These are phyloP conservation scores for Hypoxylon sp. DNA, from an alignment of 2,329 filamentous ascomycete species.

Conservation along the genomic window DNA sequence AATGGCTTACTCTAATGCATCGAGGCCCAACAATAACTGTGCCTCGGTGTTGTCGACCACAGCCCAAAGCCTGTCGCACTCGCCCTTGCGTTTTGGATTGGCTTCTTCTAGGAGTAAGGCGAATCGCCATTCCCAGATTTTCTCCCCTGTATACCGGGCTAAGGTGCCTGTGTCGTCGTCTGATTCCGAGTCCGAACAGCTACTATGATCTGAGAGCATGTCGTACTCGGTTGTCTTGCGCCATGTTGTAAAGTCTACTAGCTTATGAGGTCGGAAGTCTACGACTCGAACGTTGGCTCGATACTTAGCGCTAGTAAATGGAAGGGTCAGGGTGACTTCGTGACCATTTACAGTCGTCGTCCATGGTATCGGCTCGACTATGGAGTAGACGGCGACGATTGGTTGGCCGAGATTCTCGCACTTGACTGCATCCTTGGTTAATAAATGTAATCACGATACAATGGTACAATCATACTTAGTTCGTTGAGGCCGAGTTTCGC, in stretches of 20 bases:
- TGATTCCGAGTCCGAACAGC: slow-evolving; percentile 53
- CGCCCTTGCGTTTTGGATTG: slow-evolving; percentile 54
- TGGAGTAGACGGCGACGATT: slow-evolving; percentile 56
- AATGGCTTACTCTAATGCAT: slow-evolving; percentile 61
- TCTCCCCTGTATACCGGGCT: slow-evolving; percentile 48
- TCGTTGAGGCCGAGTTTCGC: slow-evolving; percentile 54
- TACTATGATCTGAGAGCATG: slow-evolving; percentile 63
- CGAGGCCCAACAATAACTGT: slow-evolving; percentile 64
- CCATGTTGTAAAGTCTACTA: slow-evolving; percentile 78
- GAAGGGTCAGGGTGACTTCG: slow-evolving; percentile 63
- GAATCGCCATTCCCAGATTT: slow-evolving; percentile 87
- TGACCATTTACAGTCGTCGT: slow-evolving; percentile 61
- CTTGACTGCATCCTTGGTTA: slow-evolving; percentile 58
- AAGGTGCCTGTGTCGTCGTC: slow-evolving; percentile 50
- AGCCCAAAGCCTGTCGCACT: slow-evolving; percentile 72
- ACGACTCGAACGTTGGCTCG: slow-evolving; percentile 80
- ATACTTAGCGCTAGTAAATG: slow-evolving; percentile 83
- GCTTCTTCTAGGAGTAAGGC: slow-evolving; percentile 83
- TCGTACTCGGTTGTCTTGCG: slow-evolving; percentile 64
- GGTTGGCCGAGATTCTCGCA: slow-evolving; percentile 62
- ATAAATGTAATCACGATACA: slow-evolving; percentile 3
- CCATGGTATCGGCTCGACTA: slow-evolving; percentile 60
- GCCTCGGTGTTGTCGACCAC: slow-evolving; percentile 73
- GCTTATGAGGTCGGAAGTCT: slow-evolving; percentile 79
- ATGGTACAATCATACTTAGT: slow-evolving; percentile 45